Percentiles rank a stretch among this genome's conserved stretches.
These are phyloP conservation scores for Gloeophyllum trabeum DNA, from an alignment of 768 basidiomycete species.

Conservation along the genomic window DNA sequence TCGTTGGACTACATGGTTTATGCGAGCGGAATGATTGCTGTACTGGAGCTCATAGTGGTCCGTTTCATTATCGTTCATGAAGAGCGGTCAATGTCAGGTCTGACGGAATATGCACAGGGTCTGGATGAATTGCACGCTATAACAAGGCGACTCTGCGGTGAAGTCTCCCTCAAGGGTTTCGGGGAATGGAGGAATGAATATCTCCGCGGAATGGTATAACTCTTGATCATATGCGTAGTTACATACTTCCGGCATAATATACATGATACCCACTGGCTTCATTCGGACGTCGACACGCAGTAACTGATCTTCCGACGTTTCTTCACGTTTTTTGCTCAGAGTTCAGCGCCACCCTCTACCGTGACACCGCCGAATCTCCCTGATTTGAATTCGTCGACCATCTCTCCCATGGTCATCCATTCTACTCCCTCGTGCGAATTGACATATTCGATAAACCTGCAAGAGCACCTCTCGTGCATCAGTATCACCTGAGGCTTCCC, in stretches of 20 bases:
- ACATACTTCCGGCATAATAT: too few relatives aligned
- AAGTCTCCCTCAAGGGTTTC: conserved; percentile 27
- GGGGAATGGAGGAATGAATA: conserved; percentile 26
- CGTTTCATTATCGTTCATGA: not conserved
- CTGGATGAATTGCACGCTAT: conserved; percentile 26
- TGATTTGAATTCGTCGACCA: conserved; percentile 55
- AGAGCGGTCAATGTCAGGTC: not conserved
- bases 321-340: too few relatives aligned
- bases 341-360: too few relatives aligned
- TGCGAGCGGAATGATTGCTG: conserved; percentile 25
- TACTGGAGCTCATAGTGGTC: conserved; percentile 22
- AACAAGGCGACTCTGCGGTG: conserved; percentile 26
- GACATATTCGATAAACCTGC: conserved; percentile 68
- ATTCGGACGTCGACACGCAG: too few relatives aligned
- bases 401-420: conserved; percentile 62
- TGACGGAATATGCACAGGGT: conserved; percentile 10
- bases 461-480: too few relatives aligned
- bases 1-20: conserved; percentile 26
- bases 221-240: too few relatives aligned
- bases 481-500: conserved; percentile 36
- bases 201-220: too few relatives aligned
- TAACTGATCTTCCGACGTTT: too few relatives aligned
- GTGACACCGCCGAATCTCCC: too few relatives aligned
- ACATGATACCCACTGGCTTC: too few relatives aligned
- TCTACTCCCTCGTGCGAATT: conserved; percentile 59